Evolutionary conservation across 805 yeast species (phyloP), one percentile per base, ranked within the genome.

Genomic region (Lipomyces orientalis): DNA sequence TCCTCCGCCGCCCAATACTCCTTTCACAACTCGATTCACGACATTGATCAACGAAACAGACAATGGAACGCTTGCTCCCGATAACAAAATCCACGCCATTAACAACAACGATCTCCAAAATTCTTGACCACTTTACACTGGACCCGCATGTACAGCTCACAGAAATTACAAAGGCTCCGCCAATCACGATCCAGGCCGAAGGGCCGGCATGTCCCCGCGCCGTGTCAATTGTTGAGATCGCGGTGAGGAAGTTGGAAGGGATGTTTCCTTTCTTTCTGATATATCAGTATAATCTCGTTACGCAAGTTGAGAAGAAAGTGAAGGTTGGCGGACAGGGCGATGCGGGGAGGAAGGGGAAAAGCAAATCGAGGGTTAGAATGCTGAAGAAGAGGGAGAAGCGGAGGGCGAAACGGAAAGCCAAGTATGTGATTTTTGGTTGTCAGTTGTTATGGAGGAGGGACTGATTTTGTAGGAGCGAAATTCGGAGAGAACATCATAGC

Each of bases 151-250:
- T 43, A 33, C 55, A 31, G 43, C 62, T 59, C 22, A 52, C 43
- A 14, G 62, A 60, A 33, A 34, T 33, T 35, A 51, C 56, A 7
- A 56, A 51, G 46, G 10, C 33, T 12, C 55, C 19, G n/a, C 55
- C 55, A 10, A 55, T 22, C 6, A 19, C 59, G 22, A 22, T 61
- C n/a, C 29, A 46, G n/a, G 68, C 46, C 16, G 22, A 25, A 12
- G 68, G 62, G 9, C 4, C 59, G 31, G 67, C 62, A 35, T 54
- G 62, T 19, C 60, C 64, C 10, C 60, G 51, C n/a, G 66, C 66
- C 4, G 63, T 66, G 12, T 31, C 49, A 10, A 56, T 66, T 9
- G 56, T 33, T n/a, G 69, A 62, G 59, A n/a, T 62, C 29, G 60
- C 61, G 19, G 51, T 39, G 16, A 54, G 64, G 16, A 10, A 37